phyloP scores from a whole-genome alignment of 345 rosid genomes.

The Eucalyptus erythrocorys region DNA sequence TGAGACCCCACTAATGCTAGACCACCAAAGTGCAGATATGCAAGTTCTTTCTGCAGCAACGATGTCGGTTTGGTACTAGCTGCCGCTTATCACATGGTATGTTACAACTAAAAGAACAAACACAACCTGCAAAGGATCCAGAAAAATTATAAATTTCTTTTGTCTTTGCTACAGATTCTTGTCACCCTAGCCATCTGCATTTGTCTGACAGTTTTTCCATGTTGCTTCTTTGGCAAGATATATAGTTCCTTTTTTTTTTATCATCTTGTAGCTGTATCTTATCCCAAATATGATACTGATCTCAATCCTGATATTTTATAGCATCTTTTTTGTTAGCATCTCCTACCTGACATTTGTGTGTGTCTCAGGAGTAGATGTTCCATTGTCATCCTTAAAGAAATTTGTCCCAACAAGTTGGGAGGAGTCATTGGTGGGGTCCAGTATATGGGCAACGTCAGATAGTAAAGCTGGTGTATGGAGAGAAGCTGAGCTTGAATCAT shows the following conservation, averaged over 20 bases:
- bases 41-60: conserved; percentile 95
- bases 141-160: neutral
- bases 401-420: conserved; percentile 54
- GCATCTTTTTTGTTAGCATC: neutral
- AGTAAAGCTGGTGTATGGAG: conserved; percentile 50
- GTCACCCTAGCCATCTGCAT: neutral
- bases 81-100: conserved; percentile 96
- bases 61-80: conserved; percentile 86
- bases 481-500: conserved; percentile 85
- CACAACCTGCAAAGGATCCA: neutral
- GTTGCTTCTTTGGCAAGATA: neutral
- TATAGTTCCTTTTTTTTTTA: neutral
- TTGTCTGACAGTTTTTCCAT: neutral
- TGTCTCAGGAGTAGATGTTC: conserved; percentile 62
- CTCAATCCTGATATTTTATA: neutral
- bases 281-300: neutral
- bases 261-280: neutral
- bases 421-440: conserved; percentile 73
- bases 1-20: conserved; percentile 36
- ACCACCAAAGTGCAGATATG: conserved; percentile 74
- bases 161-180: neutral
- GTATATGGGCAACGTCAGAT: conserved; percentile 66
- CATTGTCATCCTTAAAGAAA: conserved; percentile 62
- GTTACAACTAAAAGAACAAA: conserved; percentile 9
- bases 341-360: neutral